phyloP scores from a whole-genome alignment of 495 filamentous ascomycete species.

The Tuber magnatum region DNA sequence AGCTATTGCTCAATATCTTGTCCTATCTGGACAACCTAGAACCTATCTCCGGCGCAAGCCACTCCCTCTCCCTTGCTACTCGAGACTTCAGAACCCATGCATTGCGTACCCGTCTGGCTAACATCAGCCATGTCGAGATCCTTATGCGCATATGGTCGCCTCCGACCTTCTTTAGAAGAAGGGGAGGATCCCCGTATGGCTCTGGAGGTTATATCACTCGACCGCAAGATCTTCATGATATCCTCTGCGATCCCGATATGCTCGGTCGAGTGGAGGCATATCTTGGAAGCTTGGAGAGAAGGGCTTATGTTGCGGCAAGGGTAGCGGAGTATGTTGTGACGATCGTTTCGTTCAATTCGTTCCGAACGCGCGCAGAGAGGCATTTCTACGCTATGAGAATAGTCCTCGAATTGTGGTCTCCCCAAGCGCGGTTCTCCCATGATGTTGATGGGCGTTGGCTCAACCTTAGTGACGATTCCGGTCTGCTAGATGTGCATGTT shows the following conservation, averaged over 20 bases:
- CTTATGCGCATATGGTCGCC: conserved; percentile 41
- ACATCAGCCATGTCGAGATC: conserved; percentile 37
- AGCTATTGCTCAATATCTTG: conserved; percentile 40
- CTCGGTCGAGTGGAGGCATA: conserved; percentile 35
- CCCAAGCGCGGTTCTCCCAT: conserved; percentile 37
- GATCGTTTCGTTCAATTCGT: conserved; percentile 28
- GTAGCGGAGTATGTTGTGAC: conserved; percentile 36
- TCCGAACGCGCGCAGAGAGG: conserved; percentile 23
- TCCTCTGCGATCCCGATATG: conserved; percentile 35
- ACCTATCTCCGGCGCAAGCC: conserved; percentile 34
- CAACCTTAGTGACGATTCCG: conserved; percentile 28
- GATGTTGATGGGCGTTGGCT: conserved; percentile 39
- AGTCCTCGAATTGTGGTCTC: conserved; percentile 40
- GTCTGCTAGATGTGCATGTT: conserved; percentile 34
- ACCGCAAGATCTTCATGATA: conserved; percentile 34
- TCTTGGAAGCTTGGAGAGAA: conserved; percentile 33
- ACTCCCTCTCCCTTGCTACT: conserved; percentile 30
- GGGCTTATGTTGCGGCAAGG: conserved; percentile 24
- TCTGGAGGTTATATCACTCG: conserved; percentile 19
- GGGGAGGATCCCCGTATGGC: conserved; percentile 13
- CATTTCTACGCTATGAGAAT: conserved; percentile 26
- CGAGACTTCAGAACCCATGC: conserved; percentile 30
- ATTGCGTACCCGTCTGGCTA: conserved; percentile 35
- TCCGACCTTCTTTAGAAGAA: conserved; percentile 38
- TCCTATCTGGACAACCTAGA: conserved; percentile 38